phyloP scores from a whole-genome alignment of 2,329 filamentous ascomycete species.

The Bipolaris gigantea region DNA sequence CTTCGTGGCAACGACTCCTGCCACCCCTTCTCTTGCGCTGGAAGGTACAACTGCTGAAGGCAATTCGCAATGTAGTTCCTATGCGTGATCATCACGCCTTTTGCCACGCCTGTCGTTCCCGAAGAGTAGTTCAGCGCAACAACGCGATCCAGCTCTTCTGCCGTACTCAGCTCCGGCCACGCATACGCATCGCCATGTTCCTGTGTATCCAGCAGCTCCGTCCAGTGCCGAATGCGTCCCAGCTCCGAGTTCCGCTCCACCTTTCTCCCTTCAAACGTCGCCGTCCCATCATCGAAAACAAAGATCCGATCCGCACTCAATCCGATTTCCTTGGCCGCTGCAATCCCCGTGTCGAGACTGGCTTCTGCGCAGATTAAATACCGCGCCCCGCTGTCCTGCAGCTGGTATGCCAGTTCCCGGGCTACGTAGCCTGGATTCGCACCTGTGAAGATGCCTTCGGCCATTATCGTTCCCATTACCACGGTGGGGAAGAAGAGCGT shows the following conservation, averaged over 20 bases:
- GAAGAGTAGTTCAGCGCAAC: conserved; percentile 78
- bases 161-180: conserved; percentile 62
- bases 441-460: conserved; percentile 76
- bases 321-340: conserved; percentile 63
- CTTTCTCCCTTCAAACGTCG: conserved; percentile 49
- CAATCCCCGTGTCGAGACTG: conserved; percentile 64
- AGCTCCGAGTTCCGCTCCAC: conserved; percentile 42
- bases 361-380: conserved; percentile 67
- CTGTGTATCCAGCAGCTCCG: conserved; percentile 54
- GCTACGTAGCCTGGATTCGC: conserved; percentile 70
- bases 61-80: conserved; percentile 74
- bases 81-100: conserved; percentile 83
- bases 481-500: conserved; percentile 71
- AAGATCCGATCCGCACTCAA: conserved; percentile 62
- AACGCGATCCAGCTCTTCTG: conserved; percentile 55
- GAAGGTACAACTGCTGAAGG: conserved; percentile 58
- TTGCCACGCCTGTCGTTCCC: conserved; percentile 79
- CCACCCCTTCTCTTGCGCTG: conserved; percentile 53
- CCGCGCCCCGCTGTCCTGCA: conserved; percentile 68
- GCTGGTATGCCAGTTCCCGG: conserved; percentile 73
- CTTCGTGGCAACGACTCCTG: conserved; percentile 48
- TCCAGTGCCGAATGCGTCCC: conserved; percentile 62
- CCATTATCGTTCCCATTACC: conserved; percentile 74
- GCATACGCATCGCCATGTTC: conserved; percentile 59
- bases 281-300: conserved; percentile 61